A percentile compares a stretch with the other conserved stretches of the same genome.
phyloP scores from a whole-genome alignment of 2,329 filamentous ascomycete genomes.

The Calonectria crousiana region DNA sequence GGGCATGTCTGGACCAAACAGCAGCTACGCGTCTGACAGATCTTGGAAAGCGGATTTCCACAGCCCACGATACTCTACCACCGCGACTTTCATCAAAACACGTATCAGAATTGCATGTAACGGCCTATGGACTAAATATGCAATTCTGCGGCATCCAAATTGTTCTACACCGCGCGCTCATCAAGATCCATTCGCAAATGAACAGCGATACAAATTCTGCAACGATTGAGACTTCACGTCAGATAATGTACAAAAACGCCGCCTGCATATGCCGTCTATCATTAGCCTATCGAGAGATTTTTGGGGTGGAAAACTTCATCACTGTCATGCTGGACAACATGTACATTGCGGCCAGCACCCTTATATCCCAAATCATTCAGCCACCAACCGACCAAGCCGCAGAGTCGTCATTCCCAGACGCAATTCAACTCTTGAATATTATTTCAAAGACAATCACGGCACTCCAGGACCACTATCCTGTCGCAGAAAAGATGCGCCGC shows the following conservation, averaged over 20 bases:
- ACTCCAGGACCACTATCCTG: not conserved
- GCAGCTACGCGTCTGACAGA: not conserved
- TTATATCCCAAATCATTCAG: not conserved
- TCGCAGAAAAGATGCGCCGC: conserved; percentile 1
- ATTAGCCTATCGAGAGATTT: not conserved
- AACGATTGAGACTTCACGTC: not conserved
- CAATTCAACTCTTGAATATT: not conserved
- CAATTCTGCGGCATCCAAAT: conserved; percentile 11
- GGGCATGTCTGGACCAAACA: not conserved
- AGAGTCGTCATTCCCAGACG: not conserved
- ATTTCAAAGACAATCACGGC: not conserved
- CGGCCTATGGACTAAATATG: conserved; percentile 10
- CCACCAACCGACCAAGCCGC: not conserved
- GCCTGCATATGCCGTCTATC: not conserved
- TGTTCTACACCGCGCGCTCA: not conserved
- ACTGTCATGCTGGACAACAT: conserved; percentile 17
- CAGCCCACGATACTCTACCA: not conserved
- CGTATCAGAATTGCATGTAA: not conserved
- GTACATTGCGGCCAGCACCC: conserved; percentile 9
- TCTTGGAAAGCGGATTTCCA: not conserved
- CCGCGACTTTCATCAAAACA: not conserved
- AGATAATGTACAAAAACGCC: not conserved
- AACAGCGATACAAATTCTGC: not conserved
- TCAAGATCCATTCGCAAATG: not conserved
- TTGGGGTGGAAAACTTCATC: conserved; percentile 8